Conservation (phyloP, 139 green algal genomes). For the Chlamydomonas schloesseri region DNA sequence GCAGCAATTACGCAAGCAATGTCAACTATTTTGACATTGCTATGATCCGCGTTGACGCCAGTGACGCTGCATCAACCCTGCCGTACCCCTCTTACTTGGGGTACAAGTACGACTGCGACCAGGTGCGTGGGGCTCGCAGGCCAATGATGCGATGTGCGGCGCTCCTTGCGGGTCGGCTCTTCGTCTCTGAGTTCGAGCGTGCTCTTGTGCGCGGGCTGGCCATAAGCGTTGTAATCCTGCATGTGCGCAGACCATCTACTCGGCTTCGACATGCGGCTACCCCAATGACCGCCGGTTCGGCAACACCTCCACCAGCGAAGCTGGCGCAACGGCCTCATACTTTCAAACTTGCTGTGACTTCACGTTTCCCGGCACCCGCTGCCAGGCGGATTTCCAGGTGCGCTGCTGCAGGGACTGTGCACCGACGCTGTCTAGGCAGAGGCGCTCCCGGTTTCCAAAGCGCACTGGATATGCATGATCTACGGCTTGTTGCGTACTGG, state of each 20-base stretch:
- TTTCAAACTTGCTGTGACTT: conserved; percentile 7
- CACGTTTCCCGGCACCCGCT: neutral
- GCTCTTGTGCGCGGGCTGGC: no score
- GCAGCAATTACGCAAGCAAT: neutral
- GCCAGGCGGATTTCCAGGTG: neutral
- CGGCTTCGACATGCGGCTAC: conserved; percentile 3
- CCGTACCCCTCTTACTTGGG: conserved; percentile 32
- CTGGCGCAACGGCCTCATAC: neutral
- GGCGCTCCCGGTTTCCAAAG: no score
- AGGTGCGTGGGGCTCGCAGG: no score
- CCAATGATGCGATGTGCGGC: neutral
- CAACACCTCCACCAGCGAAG: neutral
- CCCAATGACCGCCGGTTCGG: neutral
- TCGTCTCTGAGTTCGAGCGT: no score
- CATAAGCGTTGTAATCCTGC: no score
- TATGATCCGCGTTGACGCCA: neutral
- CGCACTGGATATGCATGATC: no score
- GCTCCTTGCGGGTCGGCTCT: no score
- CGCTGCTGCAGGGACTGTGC: neutral
- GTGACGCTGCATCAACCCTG: neutral
- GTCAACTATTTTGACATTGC: conserved; percentile 38
- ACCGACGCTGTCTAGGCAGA: no score
- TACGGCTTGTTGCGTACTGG: no score
- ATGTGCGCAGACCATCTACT: conserved; percentile 13
- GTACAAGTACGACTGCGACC: conserved; percentile 25